Evolutionary conservation across 768 basidiomycete species (phyloP).

Genomic region (Agrocybe chaxingu): DNA sequence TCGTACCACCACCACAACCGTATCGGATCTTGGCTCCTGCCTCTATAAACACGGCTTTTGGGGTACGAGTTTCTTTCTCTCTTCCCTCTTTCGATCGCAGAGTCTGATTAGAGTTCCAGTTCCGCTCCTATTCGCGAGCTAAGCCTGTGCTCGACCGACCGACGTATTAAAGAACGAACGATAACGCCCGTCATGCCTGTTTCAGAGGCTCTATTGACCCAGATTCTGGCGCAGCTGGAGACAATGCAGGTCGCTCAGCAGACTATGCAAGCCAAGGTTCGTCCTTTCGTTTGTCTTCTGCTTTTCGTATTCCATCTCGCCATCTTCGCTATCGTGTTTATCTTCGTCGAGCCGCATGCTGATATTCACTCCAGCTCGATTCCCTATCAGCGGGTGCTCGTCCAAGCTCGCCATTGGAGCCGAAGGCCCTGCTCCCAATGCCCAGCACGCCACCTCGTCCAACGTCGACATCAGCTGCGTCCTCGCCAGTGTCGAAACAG

Average conservation of each 20-base stretch:
- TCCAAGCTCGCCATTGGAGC: conserved; percentile 25
- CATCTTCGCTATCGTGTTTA: conserved; percentile 1
- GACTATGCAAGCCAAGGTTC: conserved; percentile 75
- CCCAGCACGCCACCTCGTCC: conserved; percentile 22
- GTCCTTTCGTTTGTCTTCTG: neutral
- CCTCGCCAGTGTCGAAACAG: conserved; percentile 1
- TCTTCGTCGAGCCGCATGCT: neutral
- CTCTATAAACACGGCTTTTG: too few species aligned
- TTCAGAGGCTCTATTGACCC: conserved; percentile 60
- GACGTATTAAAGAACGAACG: too few species aligned
- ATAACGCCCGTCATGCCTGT: conserved; percentile 26
- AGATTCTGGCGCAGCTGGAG: conserved; percentile 72
- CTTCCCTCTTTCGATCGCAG: too few species aligned
- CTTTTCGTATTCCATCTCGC: neutral
- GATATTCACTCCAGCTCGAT: conserved; percentile 43
- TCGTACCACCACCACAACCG: too few species aligned
- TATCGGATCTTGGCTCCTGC: too few species aligned
- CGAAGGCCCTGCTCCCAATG: conserved; percentile 22
- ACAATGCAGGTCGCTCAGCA: conserved; percentile 73
- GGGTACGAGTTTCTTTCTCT: too few species aligned
- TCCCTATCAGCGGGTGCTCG: conserved; percentile 27
- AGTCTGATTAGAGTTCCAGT: too few species aligned
- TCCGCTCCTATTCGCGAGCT: too few species aligned
- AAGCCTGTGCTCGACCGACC: too few species aligned
- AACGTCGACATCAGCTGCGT: conserved; percentile 5